These are phyloP conservation scores for Trypanosoma mega DNA, from an alignment of 208 protist genomes.

Conservation along the genomic window DNA sequence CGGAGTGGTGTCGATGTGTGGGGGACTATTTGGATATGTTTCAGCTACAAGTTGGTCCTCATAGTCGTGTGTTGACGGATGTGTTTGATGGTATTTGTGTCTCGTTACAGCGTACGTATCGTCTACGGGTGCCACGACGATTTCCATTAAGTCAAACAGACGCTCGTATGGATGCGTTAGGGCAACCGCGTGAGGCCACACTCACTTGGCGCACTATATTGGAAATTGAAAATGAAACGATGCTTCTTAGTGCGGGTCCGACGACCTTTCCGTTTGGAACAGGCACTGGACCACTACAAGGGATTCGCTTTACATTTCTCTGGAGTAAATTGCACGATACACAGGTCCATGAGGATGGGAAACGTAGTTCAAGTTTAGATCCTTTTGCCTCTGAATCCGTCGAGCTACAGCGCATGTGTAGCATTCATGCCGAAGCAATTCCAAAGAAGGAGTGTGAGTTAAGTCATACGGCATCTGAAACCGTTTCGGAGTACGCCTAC, in stretches of 20 bases:
- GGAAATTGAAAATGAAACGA: conserved; percentile 50
- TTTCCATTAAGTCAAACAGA: conserved; percentile 32
- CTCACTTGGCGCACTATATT: conserved; percentile 55
- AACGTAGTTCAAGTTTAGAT: conserved; percentile 29
- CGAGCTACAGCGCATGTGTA: conserved; percentile 43
- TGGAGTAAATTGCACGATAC: conserved; percentile 73
- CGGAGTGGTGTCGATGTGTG: conserved; percentile 40
- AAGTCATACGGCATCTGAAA: conserved; percentile 33
- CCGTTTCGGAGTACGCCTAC: conserved; percentile 22
- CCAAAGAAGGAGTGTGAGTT: conserved; percentile 45
- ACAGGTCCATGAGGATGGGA: conserved; percentile 50
- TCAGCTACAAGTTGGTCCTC: conserved; percentile 65
- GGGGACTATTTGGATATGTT: conserved; percentile 71
- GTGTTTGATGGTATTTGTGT: conserved; percentile 60
- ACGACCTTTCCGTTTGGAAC: conserved; percentile 67
- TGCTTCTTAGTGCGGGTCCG: conserved; percentile 32
- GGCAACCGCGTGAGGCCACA: background rate
- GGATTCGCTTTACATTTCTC: conserved; percentile 57
- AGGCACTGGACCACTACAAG: conserved; percentile 40
- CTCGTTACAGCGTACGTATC: conserved; percentile 57
- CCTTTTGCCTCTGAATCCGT: conserved; percentile 30
- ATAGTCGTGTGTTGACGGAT: conserved; percentile 57
- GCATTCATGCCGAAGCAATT: conserved; percentile 35
- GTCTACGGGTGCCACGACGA: conserved; percentile 49
- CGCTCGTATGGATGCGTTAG: background rate